Evolutionary conservation across 2,329 filamentous ascomycete species (phyloP), one percentile per base, ranked within the genome.

Genomic region (Aspergillus sp.): DNA sequence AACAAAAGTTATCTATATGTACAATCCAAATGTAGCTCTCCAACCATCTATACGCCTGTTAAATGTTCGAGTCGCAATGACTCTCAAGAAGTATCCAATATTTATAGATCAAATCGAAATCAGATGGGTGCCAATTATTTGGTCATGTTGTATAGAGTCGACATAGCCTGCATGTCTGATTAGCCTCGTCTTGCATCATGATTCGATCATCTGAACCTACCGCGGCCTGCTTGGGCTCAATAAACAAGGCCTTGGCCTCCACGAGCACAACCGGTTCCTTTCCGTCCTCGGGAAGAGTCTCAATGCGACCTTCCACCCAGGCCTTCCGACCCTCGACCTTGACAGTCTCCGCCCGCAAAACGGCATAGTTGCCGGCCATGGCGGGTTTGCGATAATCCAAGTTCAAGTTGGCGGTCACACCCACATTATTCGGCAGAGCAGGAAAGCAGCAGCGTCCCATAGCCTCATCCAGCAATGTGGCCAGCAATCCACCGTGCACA

Each of bases 291-390:
- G 85, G 85, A 62, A 98, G 78, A 58, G 91, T 89, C 83, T 97
- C 92, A 69, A 98, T 88, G 67, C 87, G 85, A 1, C 92, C 95
- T 78, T 91, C 89, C 1, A 97, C 92, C 92, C 92, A 97, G 12
- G 92, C 94, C 81, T 98, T 98, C 63, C 95, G 84, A 1, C 95
- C 94, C 73, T 98, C 92, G 1, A 94, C 90, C 79, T 90, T 93
- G 9, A 86, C 88, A 19, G 93, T 97, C 73, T 87, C 85, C 4
- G 91, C 93, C 63, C 85, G 84, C 60, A 99, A 79, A 47, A 96
- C 91, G 30, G 96, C 81, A 72, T 90, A 95, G 62, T 85, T 85
- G 21, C 87, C 85, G 5, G 92, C 92, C 69, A 85, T 87, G 48
- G 90, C 89, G 4, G 95, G 95, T 63, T 87, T 87, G 69, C 89